Base-by-base conservation (phyloP, 1,139 yeast genomes). In the Wickerhamomyces sp. region DNA sequence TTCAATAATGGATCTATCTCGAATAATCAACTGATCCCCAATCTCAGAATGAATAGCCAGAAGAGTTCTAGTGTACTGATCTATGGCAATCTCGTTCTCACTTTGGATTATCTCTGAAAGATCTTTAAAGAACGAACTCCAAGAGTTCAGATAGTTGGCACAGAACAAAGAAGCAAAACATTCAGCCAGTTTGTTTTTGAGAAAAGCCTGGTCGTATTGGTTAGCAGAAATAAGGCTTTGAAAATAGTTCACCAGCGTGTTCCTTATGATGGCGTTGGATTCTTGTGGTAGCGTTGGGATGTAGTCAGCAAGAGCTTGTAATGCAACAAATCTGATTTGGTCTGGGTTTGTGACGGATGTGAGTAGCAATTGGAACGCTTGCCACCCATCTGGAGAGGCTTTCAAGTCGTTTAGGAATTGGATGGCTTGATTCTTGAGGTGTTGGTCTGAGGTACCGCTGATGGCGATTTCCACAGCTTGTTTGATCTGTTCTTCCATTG, bases 381-480 rank as follows among this genome's bases (percentile, higher is more conserved):
- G 76, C 75, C 91, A 84, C 2, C 96, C 95, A 48, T 83, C 81
- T 16, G 72, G 70, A 10, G 95, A 79, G 21, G 75, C 62, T 52
- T 87, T 87, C 51, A 88, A 70, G 45, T 81, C 82, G 46, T 78
- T 76, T 52, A 91, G 75, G 57, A 78, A 89, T 30, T 78, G 80
- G 45, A 85, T 70, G 21, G 98, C 98, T 67, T 89, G 96, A 47
- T 73, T 77, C 53, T 84, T 83, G 39, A 89, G 65, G 30, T 59
- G 63, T 18, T 71, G 65, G 57, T 86, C 93, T 16, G 84, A 74
- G n/a, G 81, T 68, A 31, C 86, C 85, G 55, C 81, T 78, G 44
- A 87, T 75, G 25, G 96, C 97, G 46, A 89, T 80, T 48, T 78
- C 82, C 37, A 91, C 95, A 32, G 96, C 98, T 66, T 88, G 95